Evolutionary conservation across 345 rosid species (phyloP), one percentile per base, ranked within the genome.

Genomic region (Clausena lansium): DNA sequence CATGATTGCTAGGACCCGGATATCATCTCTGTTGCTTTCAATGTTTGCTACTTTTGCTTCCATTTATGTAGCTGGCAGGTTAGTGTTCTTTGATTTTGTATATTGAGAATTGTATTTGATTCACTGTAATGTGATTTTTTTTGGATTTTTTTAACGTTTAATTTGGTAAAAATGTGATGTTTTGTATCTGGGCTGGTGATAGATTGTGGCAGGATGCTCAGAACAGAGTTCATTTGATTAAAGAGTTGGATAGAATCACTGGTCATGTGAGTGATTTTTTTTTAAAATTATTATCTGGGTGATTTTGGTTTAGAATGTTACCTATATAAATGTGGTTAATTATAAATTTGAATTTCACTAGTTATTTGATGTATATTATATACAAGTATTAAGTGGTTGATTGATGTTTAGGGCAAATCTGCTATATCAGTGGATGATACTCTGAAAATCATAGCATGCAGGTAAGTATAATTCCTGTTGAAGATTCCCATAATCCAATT

Each of bases 141-240:
- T 17, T n/a, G n/a, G n/a, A 15, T 61, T 10, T 28, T 74, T 60
- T 45, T 38, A 20, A 27, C 35, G 9, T 39, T 8, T 24, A 33
- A 19, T 73, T 27, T 32, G 11, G 8, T 36, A 5, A 22, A 59
- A 22, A 54, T 30, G 27, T 52, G 9, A 41, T 50, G 15, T 20
- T 25, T 20, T 19, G 19, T 4, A 41, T 32, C 38, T 70, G 25
- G 36, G 55, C 9, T 54, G 62, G 68, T 32, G 28, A 67, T 54
- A 96, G 98, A 70, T 77, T 94, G 59, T 96, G 98, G 99, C 97
- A 88, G 89, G 98, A 94, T 74, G 89, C 99, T 2, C 91, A 91
- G 81, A 89, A 80, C 79, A 87, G 98, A 88, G 91, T 88, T 82
- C 87, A 81, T 82, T 86, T 92, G 80, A 82, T 88, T 58, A 85